phyloP scores from a whole-genome alignment of 1,284 basidiomycete species.

The Schizophyllum amplum region DNA sequence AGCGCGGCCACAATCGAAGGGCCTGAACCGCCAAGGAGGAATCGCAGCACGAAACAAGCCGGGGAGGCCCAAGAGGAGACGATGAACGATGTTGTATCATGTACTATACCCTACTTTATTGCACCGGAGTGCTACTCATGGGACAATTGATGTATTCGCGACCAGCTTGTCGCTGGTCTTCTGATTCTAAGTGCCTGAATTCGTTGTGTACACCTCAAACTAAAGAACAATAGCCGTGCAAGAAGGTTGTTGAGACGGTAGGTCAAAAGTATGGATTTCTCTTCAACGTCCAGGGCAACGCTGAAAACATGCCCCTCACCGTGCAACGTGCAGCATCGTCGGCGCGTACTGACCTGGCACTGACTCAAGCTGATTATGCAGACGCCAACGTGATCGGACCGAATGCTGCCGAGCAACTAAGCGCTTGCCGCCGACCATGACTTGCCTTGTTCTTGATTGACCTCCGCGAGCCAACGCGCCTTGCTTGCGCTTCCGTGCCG shows the following conservation, averaged over 20 bases:
- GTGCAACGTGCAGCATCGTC: too few relatives aligned
- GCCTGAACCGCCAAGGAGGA: conserved; percentile 61
- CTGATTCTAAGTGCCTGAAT: too few relatives aligned
- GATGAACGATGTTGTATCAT: conserved; percentile 29
- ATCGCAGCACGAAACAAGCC: conserved; percentile 52
- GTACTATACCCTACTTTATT: conserved; percentile 6
- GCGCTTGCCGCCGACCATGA: not conserved
- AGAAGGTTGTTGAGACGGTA: too few relatives aligned
- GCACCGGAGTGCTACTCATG: not conserved
- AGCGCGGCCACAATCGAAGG: conserved; percentile 37
- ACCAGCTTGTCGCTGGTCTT: conserved; percentile 4
- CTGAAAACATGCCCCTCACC: too few relatives aligned
- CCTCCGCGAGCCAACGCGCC: conserved; percentile 34
- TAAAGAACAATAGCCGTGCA: too few relatives aligned
- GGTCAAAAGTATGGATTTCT: too few relatives aligned
- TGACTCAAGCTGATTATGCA: too few relatives aligned
- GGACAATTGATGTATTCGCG: conserved; percentile 6
- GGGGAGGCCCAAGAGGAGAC: conserved; percentile 61
- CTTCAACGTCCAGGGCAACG: too few relatives aligned
- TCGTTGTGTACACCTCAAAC: too few relatives aligned
- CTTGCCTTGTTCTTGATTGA: not conserved
- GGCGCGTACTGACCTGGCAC: too few relatives aligned
- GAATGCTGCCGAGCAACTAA: not conserved
- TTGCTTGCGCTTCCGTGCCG: not conserved
- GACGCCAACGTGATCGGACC: not conserved